phyloP scores from a whole-genome alignment of 257 asterid genomes.

The Forsythia suspensa region DNA sequence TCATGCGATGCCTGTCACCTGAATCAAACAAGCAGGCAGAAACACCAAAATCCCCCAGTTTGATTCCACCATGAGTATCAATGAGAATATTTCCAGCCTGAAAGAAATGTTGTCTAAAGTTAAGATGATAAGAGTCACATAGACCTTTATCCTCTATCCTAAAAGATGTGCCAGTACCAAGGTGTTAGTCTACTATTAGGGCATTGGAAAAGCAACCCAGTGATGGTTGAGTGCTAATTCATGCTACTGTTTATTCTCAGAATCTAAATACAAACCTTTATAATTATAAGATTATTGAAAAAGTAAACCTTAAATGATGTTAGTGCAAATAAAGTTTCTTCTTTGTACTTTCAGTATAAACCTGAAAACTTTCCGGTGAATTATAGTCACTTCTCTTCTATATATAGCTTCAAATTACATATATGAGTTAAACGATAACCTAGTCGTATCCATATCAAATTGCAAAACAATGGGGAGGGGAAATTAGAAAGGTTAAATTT shows the following conservation, averaged over 20 bases:
- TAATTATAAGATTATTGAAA: not conserved
- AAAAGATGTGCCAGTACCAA: not conserved
- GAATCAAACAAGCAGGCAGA: slow-evolving; percentile 97
- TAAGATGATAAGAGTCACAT: slow-evolving; percentile 10
- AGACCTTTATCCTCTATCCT: slow-evolving; percentile 9
- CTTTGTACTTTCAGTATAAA: not conserved
- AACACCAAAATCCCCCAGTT: slow-evolving; percentile 98
- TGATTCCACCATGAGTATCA: slow-evolving; percentile 83
- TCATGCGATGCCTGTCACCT: slow-evolving; percentile 88
- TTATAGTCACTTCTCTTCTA: not conserved
- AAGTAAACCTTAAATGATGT: not conserved
- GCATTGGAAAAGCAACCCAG: not conserved
- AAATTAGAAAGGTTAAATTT: not conserved
- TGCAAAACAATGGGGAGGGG: not conserved
- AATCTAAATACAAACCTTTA: not conserved
- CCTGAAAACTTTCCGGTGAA: not conserved
- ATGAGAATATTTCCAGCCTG: slow-evolving; percentile 97
- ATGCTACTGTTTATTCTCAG: not conserved
- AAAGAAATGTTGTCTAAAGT: slow-evolving; percentile 15
- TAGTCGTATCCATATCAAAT: not conserved
- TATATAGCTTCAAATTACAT: slow-evolving; percentile 12
- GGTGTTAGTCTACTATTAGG: not conserved
- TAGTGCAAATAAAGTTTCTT: not conserved
- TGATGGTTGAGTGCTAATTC: not conserved
- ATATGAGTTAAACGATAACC: not conserved